phyloP scores from a whole-genome alignment of 176 grass and related monocot genomes.

The Otatea glauca region DNA sequence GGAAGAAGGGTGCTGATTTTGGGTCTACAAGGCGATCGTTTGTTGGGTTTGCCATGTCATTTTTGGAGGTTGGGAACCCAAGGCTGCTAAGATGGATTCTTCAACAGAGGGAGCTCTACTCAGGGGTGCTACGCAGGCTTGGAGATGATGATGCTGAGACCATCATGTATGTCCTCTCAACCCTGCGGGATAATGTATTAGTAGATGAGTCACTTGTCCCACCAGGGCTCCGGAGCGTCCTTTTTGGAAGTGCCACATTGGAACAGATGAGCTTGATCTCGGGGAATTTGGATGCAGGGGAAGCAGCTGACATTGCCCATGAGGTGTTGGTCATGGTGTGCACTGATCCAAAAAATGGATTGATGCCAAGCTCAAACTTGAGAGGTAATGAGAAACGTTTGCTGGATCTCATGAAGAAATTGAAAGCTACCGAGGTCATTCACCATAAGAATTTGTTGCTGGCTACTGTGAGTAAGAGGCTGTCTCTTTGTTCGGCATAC shows the following conservation, averaged over 20 bases:
- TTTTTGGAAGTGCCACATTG: slow-evolving; percentile 87
- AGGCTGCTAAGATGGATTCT: slow-evolving; percentile 84
- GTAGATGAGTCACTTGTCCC: slow-evolving; percentile 74
- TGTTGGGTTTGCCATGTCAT: slow-evolving; percentile 89
- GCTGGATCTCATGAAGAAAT: slow-evolving; percentile 87
- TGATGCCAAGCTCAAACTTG: slow-evolving; percentile 75
- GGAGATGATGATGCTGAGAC: slow-evolving; percentile 74
- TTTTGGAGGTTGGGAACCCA: slow-evolving; percentile 79
- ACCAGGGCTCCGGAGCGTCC: slow-evolving; percentile 82
- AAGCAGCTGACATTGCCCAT: slow-evolving; percentile 70
- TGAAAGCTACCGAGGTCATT: slow-evolving; percentile 67
- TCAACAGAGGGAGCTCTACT: slow-evolving; percentile 90
- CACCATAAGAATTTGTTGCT: slow-evolving; percentile 79
- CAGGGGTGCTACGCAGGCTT: slow-evolving; percentile 69
- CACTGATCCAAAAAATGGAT: slow-evolving; percentile 85
- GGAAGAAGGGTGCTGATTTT: slow-evolving; percentile 32
- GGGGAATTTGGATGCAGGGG: slow-evolving; percentile 61
- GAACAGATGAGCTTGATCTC: slow-evolving; percentile 85
- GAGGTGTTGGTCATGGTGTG: slow-evolving; percentile 84
- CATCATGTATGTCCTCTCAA: slow-evolving; percentile 61
- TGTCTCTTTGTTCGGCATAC: slow-evolving; percentile 79
- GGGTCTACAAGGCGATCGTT: slow-evolving; percentile 63
- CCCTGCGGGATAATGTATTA: slow-evolving; percentile 71
- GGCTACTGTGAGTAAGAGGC: slow-evolving; percentile 62
- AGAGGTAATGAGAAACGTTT: slow-evolving; percentile 87